Conservation (phyloP, 2,329 filamentous ascomycete genomes). For the Xylariaceae sp. region DNA sequence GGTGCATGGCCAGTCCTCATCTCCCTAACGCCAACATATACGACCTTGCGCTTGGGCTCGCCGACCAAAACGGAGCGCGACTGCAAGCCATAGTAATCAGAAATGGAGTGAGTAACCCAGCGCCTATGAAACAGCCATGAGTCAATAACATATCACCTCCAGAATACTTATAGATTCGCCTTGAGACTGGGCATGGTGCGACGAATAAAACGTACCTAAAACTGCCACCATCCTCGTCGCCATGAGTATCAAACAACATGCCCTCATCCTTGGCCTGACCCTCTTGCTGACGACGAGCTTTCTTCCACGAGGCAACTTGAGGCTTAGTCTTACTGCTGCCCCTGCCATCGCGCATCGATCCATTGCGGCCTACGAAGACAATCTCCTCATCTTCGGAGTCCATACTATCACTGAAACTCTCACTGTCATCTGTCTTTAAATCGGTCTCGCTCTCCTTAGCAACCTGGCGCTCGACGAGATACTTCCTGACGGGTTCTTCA, state of each 20-base stretch:
- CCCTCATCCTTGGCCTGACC: slow-evolving; percentile 54
- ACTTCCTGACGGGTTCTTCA: slow-evolving; percentile 77
- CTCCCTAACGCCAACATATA: slow-evolving; percentile 73
- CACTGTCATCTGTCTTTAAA: slow-evolving; percentile 14
- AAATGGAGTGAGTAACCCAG: slow-evolving; percentile 91
- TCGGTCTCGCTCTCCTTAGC: slow-evolving; percentile 31
- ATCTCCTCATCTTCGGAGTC: slow-evolving; percentile 76
- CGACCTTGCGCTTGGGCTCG: slow-evolving; percentile 68
- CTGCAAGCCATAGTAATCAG: slow-evolving; percentile 82
- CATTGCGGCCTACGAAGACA: slow-evolving; percentile 75
- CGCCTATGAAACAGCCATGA: slow-evolving; percentile 50
- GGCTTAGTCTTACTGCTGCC: slow-evolving; percentile 36
- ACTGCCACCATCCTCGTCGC: slow-evolving; percentile 65
- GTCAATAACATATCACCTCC: slow-evolving; percentile 6
- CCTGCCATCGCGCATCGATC: slow-evolving; percentile 49
- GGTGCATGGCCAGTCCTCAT: slow-evolving; percentile 27
- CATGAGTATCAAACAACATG: slow-evolving; percentile 76
- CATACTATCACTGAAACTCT: slow-evolving; percentile 31
- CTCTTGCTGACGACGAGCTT: slow-evolving; percentile 39
- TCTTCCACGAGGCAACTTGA: slow-evolving; percentile 44
- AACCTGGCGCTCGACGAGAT: slow-evolving; percentile 57
- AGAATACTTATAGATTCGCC: background rate
- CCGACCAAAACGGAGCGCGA: slow-evolving; percentile 76
- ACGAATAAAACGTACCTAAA: slow-evolving; percentile 63
- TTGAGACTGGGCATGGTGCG: slow-evolving; percentile 12